Evolutionary conservation across 83 land plant genomes (phyloP).

Genomic region (Larix sibirica): DNA sequence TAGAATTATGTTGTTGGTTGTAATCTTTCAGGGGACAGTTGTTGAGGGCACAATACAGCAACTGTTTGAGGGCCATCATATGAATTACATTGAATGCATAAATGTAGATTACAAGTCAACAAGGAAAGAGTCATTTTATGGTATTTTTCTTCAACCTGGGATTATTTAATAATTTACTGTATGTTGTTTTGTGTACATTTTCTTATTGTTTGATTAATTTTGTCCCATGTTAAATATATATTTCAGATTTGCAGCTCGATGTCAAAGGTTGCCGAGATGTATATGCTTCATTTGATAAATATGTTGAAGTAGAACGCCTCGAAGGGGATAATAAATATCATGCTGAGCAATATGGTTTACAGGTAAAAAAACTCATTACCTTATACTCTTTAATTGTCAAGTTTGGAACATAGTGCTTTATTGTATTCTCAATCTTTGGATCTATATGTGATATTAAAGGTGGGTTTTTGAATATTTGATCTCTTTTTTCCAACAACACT

Average conservation of each 20-base stretch:
- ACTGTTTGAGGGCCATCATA: conserved; percentile 98
- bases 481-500: not conserved
- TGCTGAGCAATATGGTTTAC: conserved; percentile 52
- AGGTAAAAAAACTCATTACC: conserved; percentile 19
- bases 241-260: conserved; percentile 54
- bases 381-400: not conserved
- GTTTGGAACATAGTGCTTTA: not conserved
- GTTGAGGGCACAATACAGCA: conserved; percentile 99
- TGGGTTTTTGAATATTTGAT: not conserved
- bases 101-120: conserved; percentile 99
- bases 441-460: not conserved
- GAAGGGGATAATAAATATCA: conserved; percentile 66
- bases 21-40: conserved; percentile 79
- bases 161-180: not conserved
- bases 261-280: conserved; percentile 63
- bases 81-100: conserved; percentile 99
- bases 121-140: conserved; percentile 97
- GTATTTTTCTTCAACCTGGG: conserved; percentile 29
- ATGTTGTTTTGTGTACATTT: not conserved
- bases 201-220: not conserved
- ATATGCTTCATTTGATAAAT: conserved; percentile 66
- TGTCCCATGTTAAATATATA: not conserved
- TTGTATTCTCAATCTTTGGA: not conserved
- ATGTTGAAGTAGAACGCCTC: conserved; percentile 56
- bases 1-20: not conserved